These are phyloP conservation scores for Lentinula guzmanii DNA, from an alignment of 768 basidiomycete species.

Conservation along the genomic window DNA sequence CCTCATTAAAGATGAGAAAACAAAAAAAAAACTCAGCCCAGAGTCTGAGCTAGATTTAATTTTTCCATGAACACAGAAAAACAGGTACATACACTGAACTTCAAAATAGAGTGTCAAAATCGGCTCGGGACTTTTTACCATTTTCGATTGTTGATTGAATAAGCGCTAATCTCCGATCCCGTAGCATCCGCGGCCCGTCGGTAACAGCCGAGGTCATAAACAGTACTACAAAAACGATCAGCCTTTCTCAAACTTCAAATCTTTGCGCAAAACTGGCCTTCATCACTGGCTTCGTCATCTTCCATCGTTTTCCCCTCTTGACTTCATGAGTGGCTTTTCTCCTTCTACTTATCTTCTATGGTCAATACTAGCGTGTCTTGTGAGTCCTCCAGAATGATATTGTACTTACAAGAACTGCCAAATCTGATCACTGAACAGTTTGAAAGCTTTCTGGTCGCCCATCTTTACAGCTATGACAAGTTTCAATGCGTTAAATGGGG, in stretches of 20 bases:
- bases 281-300: not conserved
- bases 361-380: slow-evolving; percentile 63
- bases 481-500: slow-evolving; percentile 74
- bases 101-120: not conserved
- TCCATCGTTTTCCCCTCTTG: not conserved
- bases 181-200: not conserved
- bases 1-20: no score
- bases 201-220: not conserved
- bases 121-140: not conserved
- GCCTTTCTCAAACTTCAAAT: not conserved
- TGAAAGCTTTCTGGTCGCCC: slow-evolving; percentile 57
- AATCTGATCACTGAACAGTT: slow-evolving; percentile 38
- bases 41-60: no score
- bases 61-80: not conserved
- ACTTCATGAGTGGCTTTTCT: slow-evolving; percentile 65
- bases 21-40: no score
- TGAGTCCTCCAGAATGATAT: slow-evolving; percentile 46
- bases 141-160: not conserved
- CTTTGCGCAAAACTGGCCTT: slow-evolving; percentile 1
- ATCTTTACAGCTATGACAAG: slow-evolving; percentile 77
- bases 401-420: slow-evolving; percentile 30
- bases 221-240: not conserved
- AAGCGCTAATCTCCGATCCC: not conserved
- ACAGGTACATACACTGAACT: not conserved
- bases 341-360: slow-evolving; percentile 72